Percentiles rank a stretch among this genome's conserved stretches.
Conservation (phyloP, 805 yeast genomes). For the Ogataea neopini region DNA sequence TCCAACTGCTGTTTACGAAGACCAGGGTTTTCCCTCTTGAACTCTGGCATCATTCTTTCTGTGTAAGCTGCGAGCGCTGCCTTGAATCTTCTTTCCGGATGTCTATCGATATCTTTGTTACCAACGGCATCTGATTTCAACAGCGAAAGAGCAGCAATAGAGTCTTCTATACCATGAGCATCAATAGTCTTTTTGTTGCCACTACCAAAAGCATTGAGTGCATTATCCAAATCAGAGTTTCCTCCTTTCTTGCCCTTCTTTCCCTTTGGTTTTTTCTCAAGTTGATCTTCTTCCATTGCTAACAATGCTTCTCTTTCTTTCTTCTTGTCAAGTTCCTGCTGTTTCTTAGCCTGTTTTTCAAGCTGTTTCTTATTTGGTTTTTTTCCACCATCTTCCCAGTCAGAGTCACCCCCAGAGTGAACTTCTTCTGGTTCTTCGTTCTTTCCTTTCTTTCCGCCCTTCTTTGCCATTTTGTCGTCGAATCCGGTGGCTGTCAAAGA, state of each 20-base stretch:
- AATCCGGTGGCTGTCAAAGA: background rate
- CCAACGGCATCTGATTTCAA: conserved; percentile 58
- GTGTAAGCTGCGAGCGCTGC: conserved; percentile 75
- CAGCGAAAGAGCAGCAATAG: conserved; percentile 74
- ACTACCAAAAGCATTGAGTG: conserved; percentile 50
- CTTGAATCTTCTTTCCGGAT: conserved; percentile 86
- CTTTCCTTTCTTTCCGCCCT: conserved; percentile 41
- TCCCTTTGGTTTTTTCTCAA: conserved; percentile 58
- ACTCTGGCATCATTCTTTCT: conserved; percentile 68
- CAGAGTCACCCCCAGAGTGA: conserved; percentile 48
- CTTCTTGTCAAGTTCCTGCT: conserved; percentile 75
- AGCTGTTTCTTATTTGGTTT: conserved; percentile 69
- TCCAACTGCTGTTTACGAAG: conserved; percentile 76
- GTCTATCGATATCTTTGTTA: conserved; percentile 71
- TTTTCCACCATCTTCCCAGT: conserved; percentile 75
- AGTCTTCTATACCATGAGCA: conserved; percentile 77
- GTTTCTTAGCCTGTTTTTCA: conserved; percentile 66
- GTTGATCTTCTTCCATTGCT: conserved; percentile 58
- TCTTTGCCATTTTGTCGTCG: conserved; percentile 27
- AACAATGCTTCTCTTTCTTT: conserved; percentile 76
- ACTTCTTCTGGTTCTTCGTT: conserved; percentile 46
- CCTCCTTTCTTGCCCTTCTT: conserved; percentile 52
- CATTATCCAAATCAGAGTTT: conserved; percentile 58
- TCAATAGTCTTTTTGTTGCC: conserved; percentile 44
- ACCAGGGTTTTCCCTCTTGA: conserved; percentile 77